Evolutionary conservation across 345 rosid species (phyloP).

Genomic region (Pugionium dolabratum): DNA sequence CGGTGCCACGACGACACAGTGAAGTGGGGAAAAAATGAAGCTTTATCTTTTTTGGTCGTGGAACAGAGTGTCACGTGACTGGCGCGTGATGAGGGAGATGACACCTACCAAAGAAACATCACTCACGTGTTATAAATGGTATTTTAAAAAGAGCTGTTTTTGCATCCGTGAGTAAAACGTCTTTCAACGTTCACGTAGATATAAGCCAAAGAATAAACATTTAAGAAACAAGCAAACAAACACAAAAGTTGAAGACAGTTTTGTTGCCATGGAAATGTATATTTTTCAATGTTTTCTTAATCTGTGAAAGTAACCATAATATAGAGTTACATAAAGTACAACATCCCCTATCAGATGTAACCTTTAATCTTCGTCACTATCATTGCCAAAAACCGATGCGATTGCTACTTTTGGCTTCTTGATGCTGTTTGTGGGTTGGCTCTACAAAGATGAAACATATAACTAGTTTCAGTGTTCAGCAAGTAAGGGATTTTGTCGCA

Average conservation of each 20-base stretch:
- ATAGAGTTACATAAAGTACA: slow-evolving; percentile 23
- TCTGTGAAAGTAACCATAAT: neutral
- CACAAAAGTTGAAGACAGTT: neutral
- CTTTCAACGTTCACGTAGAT: neutral
- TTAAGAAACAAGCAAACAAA: neutral
- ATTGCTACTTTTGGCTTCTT: slow-evolving; percentile 73
- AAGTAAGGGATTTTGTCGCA: neutral
- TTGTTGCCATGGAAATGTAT: neutral
- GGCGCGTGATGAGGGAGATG: slow-evolving; percentile 5
- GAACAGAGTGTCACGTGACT: slow-evolving; percentile 29
- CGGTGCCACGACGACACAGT: slow-evolving; percentile 35
- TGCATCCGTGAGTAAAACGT: neutral
- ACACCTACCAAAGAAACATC: slow-evolving; percentile 19
- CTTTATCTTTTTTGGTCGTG: neutral
- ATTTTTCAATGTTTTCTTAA: neutral
- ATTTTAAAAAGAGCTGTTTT: neutral
- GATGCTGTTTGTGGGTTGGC: slow-evolving; percentile 40
- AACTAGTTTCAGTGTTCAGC: neutral
- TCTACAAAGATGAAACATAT: slow-evolving; percentile 44
- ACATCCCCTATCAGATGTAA: neutral
- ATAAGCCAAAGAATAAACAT: neutral
- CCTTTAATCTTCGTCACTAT: slow-evolving; percentile 70
- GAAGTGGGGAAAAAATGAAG: neutral
- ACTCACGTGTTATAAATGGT: slow-evolving; percentile 36
- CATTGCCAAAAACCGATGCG: slow-evolving; percentile 73